Evolutionary conservation across 1,139 yeast genomes (phyloP), one percentile per base, ranked within the genome.

Genomic region (Saccharomycopsis hybrid): DNA sequence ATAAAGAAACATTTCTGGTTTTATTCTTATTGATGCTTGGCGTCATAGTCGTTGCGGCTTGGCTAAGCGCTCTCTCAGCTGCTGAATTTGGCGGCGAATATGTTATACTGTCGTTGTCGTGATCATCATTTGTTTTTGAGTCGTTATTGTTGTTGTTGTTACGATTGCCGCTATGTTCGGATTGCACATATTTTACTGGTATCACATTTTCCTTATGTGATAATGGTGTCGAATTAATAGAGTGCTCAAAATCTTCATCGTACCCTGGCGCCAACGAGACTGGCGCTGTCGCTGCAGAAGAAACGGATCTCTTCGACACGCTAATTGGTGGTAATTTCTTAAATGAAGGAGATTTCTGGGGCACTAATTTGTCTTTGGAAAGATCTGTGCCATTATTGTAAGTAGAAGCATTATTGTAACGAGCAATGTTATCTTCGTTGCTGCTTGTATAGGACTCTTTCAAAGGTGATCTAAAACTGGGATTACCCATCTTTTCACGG

Each of bases 191-290:
- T 36, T 50, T 50, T 3, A 50, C 41, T 3, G 53, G 53, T 18
- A 50, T 50, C 29, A 50, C 18, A 38, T 50, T 50, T 30, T 50
- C 53, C 31, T 43, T 50, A 32, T 47, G 45, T 3, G 38, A 9
- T 18, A 50, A 38, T 1, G 53, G 53, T 5, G 51, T 50, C 33
- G 53, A 50, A 40, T 50, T 48, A 27, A 50, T 38, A 13, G 48
- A 44, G n/a, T 47, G 51, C 27, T 50, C 46, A 38, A 50, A 50
- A 27, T 47, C 50, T 5, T 33, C 42, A 29, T 50, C 51, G 4
- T 40, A 5, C 5, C 8, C 5, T 1, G 53, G 53, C 3, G 45
- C 7, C 33, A 32, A 32, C 8, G 45, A 9, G n/a, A 24, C 30
- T 9, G 36, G 33, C 25, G n/a, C 29, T 24, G 31, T 18, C 27